Base-by-base conservation (phyloP, 805 yeast species). In the Yarrowia hollandica region DNA sequence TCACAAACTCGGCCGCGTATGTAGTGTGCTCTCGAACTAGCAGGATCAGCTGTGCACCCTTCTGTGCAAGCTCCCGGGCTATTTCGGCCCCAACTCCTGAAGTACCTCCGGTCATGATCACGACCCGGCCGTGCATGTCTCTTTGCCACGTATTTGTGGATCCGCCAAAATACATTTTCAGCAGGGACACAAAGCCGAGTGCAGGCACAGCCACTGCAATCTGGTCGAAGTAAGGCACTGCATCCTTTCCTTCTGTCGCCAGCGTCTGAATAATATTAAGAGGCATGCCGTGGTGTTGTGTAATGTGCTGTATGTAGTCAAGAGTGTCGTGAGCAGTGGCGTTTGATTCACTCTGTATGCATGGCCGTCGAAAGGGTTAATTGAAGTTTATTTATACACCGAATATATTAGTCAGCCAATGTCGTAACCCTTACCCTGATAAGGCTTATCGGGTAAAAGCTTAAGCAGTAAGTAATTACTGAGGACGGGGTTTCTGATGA, bases 131-230 rank as follows among this genome's bases (percentile, higher is more conserved):
- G 68, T 94, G 96, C 69, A 92, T 72, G 64, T 90, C 91, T 61
- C 97, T 78, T 62, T 89, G 96, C 96, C 97, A 92, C 0, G 90
- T 87, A 72, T 92, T 94, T 18, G 80, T 64, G 1, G 88, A 71
- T 10, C 99, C 99, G 31, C 85, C 81, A 66, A 87, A 84, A 74
- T 87, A 89, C 69, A 81, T 82, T 69, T 92, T 92, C 39, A 83
- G 21, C 2, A 35, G 44, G 1, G 35, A 39, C 12, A 52, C 26
- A 1, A 15, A 12, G 10, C 35, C 58, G 0, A 35, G 18, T 2
- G 21, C 35, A 0, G 58, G 58, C n/a, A 52, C 33, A 0, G 34
- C 35, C 12, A 35, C 14, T 63, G 79, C 82, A 59, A 89, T 70
- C 56, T 79, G 73, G 3, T 75, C 73, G 84, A 86, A 90, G 30